These are phyloP conservation scores for Rhizopus microsporus DNA, from an alignment of 371 early-diverging fungal genomes.

Conservation along the genomic window DNA sequence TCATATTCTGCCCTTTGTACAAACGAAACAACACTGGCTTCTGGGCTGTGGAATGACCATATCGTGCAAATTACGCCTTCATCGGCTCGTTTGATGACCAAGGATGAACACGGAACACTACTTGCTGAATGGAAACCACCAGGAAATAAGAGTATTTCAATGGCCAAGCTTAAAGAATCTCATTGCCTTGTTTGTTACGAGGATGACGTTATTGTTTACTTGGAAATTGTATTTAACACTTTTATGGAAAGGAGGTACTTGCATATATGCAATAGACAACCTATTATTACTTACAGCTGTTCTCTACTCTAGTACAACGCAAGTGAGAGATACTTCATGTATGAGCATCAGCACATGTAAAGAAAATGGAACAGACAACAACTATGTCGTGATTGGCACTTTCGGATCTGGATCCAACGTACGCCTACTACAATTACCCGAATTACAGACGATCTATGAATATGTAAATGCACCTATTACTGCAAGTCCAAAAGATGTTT, in stretches of 20 bases:
- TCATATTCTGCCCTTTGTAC: conserved; percentile 20
- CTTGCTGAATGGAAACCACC: conserved; percentile 58
- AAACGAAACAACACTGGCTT: conserved; percentile 33
- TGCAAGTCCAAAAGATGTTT: conserved; percentile 29
- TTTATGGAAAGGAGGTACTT: conserved; percentile 52
- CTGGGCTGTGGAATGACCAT: conserved; percentile 16
- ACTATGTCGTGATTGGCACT: conserved; percentile 20
- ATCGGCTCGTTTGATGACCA: conserved; percentile 51
- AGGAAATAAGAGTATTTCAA: conserved; percentile 40
- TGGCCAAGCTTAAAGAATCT: conserved; percentile 53
- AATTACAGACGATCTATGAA: conserved; percentile 9
- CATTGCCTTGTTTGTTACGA: conserved; percentile 64
- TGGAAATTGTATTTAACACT: conserved; percentile 50
- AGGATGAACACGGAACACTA: conserved; percentile 15
- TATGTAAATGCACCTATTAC: neutral
- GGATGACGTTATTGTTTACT: conserved; percentile 53
- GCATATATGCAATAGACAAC: conserved; percentile 1
- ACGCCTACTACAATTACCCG: conserved; percentile 1
- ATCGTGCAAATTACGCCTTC: conserved; percentile 60
- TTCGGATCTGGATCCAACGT: conserved; percentile 4
- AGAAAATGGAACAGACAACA: conserved; percentile 8
- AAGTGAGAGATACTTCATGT: conserved; percentile 17
- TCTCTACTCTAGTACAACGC: conserved; percentile 7
- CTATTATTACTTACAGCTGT: neutral
- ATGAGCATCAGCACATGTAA: conserved; percentile 9